Evolutionary conservation across 1,284 basidiomycete species (phyloP), one percentile per base, ranked within the genome.

Genomic region (Meira miltonrushii): DNA sequence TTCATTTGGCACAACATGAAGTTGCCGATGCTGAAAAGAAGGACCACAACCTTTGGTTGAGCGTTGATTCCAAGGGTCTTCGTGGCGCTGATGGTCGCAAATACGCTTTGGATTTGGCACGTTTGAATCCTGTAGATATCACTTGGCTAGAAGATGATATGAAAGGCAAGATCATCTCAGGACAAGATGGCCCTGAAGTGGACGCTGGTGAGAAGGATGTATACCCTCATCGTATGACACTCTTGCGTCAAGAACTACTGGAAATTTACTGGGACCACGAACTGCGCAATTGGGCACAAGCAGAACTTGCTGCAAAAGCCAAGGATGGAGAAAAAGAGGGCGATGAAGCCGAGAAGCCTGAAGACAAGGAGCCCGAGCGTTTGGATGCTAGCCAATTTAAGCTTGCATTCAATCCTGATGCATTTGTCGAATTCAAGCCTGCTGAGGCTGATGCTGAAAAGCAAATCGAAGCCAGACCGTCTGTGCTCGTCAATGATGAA

Each of bases 361-460:
- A 57, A 50, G 33, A 39, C 39, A 43, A 57, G n/a, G 64, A 68
- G 59, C 65, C 66, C 1, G 66, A 74, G 28, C 65, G 62, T 23
- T 58, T 78, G 39, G 75, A 75, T 66, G 72, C 78, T 53, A 69
- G 79, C 71, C 67, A 79, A 53, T 84, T 84, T 72, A 77, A 81
- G 62, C 79, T 85, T 38, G 69, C 78, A 53, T 83, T 83, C 80
- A 84, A 85, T 78, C 81, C 83, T 3, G 84, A 85, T 68, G 84
- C 83, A 13, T 84, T 84, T 61, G 82, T 83, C 77, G 63, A 78
- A 53, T 68, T 69, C 60, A 63, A 64, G 55, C 55, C 71, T 9
- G 62, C 66, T 12, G 40, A 50, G 15, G 54, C 57, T 17, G 61
- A 71, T 23, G 58, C 61, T 13, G 61, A 50, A 9, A n/a, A 23